Base-by-base conservation (phyloP, 495 filamentous ascomycete genomes). In the Evernia prunastri region DNA sequence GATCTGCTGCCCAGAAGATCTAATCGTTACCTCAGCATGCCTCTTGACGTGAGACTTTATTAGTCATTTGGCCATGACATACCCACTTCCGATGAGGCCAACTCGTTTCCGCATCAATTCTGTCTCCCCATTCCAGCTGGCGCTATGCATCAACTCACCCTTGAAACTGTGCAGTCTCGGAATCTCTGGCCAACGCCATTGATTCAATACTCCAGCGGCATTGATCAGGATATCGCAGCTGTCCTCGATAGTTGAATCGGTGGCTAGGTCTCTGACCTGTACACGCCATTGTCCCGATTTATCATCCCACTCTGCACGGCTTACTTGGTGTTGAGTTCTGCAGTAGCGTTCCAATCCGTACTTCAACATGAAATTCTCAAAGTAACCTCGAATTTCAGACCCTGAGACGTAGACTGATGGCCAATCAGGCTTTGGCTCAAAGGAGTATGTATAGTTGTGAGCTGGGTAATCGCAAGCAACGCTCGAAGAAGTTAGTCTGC, bases 381-480 rank as follows among this genome's bases (percentile, higher is more conserved):
- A 81, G 65, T 89, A 89, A 23, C 71, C 67, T 59, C 77, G 76
- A 42, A 89, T 89, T 67, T 89, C 85, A 0, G 72, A 71, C 3
- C 84, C 78, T 3, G 72, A 69, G 11, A 84, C 75, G 72, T 84
- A 87, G 72, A 84, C 84, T 42, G 79, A 78, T 7, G 80, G 77
- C 85, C 84, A 88, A 60, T 83, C 76, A 51, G 70, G 60, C 60
- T 83, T 84, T 0, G 76, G 78, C 61, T 81, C 79, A 57, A 79
- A 85, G 4, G 80, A 75, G 25, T 76, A 82, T 58, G 79, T 77
- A 59, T 84, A 83, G 12, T 77, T 77, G 61, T 79, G 76, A 7
- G 78, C 73, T 3, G 78, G 78, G 29, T 77, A 72, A 58, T 80
- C 78, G 69, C 82, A 85, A 23, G 81, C 80, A n/a, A 86, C 84